Percentiles rank a stretch among this genome's conserved stretches.
These are phyloP conservation scores for Globisporangium polare DNA, from an alignment of 352 stramenopile genomes.

Conservation along the genomic window DNA sequence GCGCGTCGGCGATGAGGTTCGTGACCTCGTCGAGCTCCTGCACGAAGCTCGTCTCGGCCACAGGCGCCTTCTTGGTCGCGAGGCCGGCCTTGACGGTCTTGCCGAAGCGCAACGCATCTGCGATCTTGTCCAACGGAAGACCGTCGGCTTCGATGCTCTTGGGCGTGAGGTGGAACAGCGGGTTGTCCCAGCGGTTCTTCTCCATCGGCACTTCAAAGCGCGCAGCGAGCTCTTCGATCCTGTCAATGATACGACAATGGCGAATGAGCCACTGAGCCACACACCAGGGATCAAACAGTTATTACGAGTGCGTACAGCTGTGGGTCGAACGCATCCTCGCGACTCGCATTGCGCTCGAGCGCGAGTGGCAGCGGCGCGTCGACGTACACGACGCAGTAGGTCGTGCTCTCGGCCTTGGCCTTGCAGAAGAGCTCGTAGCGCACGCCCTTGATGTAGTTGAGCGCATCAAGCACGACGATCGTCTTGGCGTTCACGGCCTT, in stretches of 20 bases:
- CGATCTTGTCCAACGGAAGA: constrained; percentile 45
- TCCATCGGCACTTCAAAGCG: constrained; percentile 89
- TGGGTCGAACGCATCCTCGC: constrained; percentile 33
- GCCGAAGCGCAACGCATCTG: constrained; percentile 49
- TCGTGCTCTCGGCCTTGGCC: constrained; percentile 86
- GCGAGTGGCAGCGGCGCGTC: constrained; percentile 61
- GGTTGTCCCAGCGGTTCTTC: constrained; percentile 94
- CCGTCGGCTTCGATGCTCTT: constrained; percentile 33
- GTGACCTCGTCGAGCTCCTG: constrained; percentile 68
- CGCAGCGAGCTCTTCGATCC: constrained; percentile 79
- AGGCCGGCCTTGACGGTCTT: constrained; percentile 68
- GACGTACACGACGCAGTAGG: constrained; percentile 88
- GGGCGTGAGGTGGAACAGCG: constrained; percentile 72
- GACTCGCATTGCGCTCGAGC: constrained; percentile 46
- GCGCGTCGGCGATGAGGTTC: constrained; percentile 43
- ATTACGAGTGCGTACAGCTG: constrained; percentile 59
- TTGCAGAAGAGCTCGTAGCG: constrained; percentile 95
- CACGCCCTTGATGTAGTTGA: constrained; percentile 96
- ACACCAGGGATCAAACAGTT: too few relatives aligned
- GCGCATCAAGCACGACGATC: constrained; percentile 90
- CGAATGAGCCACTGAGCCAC: background rate
- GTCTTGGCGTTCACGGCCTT: constrained; percentile 50
- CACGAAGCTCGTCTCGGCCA: constrained; percentile 65
- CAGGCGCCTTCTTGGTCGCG: constrained; percentile 54
- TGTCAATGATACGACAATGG: constrained; percentile 9